Evolutionary conservation across 2,329 filamentous ascomycete genomes (phyloP).

Genomic region (Tolypocladium nubicola): DNA sequence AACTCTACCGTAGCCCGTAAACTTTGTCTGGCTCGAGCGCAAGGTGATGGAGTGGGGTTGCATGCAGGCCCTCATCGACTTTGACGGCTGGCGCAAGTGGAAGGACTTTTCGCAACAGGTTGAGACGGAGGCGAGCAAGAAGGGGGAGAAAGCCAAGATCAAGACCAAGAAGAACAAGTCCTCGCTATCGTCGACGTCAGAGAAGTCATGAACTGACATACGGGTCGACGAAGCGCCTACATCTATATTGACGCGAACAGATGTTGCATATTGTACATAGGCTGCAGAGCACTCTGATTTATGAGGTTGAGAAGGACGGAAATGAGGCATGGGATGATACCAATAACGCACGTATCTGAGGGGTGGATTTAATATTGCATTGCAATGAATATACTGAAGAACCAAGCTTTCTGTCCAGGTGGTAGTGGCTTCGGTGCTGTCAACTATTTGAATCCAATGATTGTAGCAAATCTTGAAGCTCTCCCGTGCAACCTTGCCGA

Average conservation of each 20-base stretch:
- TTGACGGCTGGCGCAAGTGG: slow-evolving; percentile 96
- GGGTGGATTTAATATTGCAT: not conserved
- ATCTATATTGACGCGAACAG: not conserved
- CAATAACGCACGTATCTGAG: slow-evolving; percentile 1
- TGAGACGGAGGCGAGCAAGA: slow-evolving; percentile 31
- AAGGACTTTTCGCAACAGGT: slow-evolving; percentile 61
- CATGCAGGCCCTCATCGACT: slow-evolving; percentile 98
- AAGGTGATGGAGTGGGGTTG: slow-evolving; percentile 99
- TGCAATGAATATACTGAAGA: not conserved
- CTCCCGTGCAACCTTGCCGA: too few relatives aligned
- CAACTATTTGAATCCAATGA: too few relatives aligned
- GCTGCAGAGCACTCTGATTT: not conserved
- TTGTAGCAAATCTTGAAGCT: too few relatives aligned
- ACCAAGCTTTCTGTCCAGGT: too few relatives aligned
- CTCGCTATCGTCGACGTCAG: slow-evolving; percentile 18
- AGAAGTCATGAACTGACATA: not conserved
- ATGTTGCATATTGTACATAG: not conserved
- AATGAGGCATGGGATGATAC: slow-evolving; percentile 1
- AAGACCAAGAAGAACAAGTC: slow-evolving; percentile 35
- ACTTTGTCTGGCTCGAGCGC: slow-evolving; percentile 92
- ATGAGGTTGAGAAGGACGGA: not conserved
- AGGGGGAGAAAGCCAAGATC: slow-evolving; percentile 17
- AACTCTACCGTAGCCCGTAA: slow-evolving; percentile 61
- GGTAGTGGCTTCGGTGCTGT: too few relatives aligned
- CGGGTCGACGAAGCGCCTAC: not conserved